Percentiles rank a stretch among this genome's conserved stretches.
phyloP scores from a whole-genome alignment of 208 protist genomes.

The Porcisia deanei region DNA sequence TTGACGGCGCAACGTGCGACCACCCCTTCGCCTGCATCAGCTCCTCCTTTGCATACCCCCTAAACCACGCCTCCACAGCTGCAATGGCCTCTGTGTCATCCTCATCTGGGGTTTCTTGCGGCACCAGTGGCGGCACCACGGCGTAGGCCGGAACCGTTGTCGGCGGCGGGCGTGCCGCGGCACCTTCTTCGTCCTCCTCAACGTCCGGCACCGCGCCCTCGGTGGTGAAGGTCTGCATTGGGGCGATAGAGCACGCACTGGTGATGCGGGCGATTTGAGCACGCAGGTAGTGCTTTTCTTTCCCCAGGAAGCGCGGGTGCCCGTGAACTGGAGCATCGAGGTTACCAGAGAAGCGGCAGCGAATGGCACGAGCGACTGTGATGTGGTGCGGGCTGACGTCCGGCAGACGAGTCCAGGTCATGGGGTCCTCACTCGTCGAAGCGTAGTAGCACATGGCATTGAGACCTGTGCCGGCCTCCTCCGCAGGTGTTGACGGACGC shows the following conservation, averaged over 20 bases:
- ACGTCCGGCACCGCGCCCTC: slow-evolving; percentile 85
- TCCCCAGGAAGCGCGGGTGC: slow-evolving; percentile 93
- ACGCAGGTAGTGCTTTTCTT: slow-evolving; percentile 93
- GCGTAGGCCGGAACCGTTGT: slow-evolving; percentile 75
- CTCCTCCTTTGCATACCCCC: slow-evolving; percentile 86
- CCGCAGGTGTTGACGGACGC: slow-evolving; percentile 40
- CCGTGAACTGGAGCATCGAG: slow-evolving; percentile 79
- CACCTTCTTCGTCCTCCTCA: slow-evolving; percentile 54
- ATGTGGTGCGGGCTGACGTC: slow-evolving; percentile 94
- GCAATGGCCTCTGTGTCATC: slow-evolving; percentile 74
- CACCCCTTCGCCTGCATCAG: slow-evolving; percentile 89
- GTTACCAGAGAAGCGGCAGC: slow-evolving; percentile 92
- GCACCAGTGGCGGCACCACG: slow-evolving; percentile 74
- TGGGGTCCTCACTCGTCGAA: slow-evolving; percentile 66
- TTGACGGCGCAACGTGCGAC: slow-evolving; percentile 85
- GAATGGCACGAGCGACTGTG: slow-evolving; percentile 74
- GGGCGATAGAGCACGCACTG: slow-evolving; percentile 84
- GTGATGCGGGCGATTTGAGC: slow-evolving; percentile 96
- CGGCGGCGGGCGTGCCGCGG: slow-evolving; percentile 54
- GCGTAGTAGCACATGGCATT: slow-evolving; percentile 94
- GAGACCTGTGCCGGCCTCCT: slow-evolving; percentile 75
- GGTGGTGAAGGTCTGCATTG: slow-evolving; percentile 76
- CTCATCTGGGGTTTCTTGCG: slow-evolving; percentile 79
- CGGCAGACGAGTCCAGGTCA: slow-evolving; percentile 84
- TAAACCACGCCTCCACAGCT: slow-evolving; percentile 71